These are phyloP conservation scores for Saccharomycopsis vini DNA, from an alignment of 805 yeast species.

Conservation along the genomic window DNA sequence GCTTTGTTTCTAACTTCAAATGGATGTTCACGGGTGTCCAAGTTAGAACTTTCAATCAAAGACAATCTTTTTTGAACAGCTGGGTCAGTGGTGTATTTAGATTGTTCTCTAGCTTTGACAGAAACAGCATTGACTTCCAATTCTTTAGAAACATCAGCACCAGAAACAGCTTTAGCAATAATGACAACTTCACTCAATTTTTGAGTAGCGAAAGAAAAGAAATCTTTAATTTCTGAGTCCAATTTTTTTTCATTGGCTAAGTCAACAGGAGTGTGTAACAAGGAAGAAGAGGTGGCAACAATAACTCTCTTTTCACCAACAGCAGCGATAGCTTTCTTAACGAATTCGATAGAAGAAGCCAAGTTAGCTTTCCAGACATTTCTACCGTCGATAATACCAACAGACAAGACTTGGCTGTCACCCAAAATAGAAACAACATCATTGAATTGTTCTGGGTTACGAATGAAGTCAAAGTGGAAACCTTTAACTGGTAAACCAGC, in stretches of 20 bases:
- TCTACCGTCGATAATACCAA: conserved; percentile 98
- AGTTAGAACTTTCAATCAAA: conserved; percentile 43
- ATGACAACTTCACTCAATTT: conserved; percentile 86
- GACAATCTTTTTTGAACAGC: conserved; percentile 84
- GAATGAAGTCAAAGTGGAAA: conserved; percentile 92
- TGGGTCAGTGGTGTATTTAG: conserved; percentile 84
- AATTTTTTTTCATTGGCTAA: conserved; percentile 86
- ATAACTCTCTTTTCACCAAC: conserved; percentile 82
- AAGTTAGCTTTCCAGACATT: conserved; percentile 99
- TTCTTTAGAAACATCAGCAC: conserved; percentile 61
- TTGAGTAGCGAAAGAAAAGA: conserved; percentile 98
- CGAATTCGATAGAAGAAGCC: conserved; percentile 73
- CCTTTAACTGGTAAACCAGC: conserved; percentile 88
- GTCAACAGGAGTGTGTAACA: conserved; percentile 98
- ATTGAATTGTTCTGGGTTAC: conserved; percentile 93
- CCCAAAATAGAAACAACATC: conserved; percentile 61
- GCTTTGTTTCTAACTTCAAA: conserved; percentile 81
- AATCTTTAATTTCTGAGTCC: conserved; percentile 85
- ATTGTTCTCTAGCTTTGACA: conserved; percentile 74
- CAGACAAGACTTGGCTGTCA: conserved; percentile 74
- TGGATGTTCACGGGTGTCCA: conserved; percentile 76
- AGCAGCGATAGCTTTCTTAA: conserved; percentile 73
- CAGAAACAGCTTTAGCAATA: conserved; percentile 80
- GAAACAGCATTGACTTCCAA: conserved; percentile 83
- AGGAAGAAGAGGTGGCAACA: conserved; percentile 84